A percentile compares a stretch with the other conserved stretches of the same genome.
phyloP scores from a whole-genome alignment of 331 rosid genomes.

The Acacia pycnantha region DNA sequence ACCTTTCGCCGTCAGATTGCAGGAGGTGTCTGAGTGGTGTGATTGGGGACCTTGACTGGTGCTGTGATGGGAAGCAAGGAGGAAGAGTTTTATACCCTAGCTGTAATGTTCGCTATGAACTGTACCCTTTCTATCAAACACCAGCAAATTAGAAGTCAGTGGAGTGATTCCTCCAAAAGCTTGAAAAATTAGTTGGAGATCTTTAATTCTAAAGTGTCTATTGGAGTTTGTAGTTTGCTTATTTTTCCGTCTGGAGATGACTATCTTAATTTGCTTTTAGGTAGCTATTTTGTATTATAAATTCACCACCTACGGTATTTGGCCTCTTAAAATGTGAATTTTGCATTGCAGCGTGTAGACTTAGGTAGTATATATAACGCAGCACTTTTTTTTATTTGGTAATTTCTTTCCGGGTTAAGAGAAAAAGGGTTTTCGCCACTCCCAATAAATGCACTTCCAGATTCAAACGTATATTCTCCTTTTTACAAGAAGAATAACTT shows the following conservation, averaged over 20 bases:
- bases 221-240: background rate
- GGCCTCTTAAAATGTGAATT: background rate
- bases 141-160: background rate
- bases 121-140: slow-evolving; percentile 9
- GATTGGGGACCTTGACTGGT: background rate
- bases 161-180: background rate
- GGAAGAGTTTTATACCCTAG: background rate
- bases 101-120: background rate
- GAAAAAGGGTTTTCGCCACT: too few relatives aligned
- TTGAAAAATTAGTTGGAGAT: background rate
- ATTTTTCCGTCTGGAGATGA: background rate
- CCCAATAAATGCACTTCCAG: accelerated
- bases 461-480: too few relatives aligned
- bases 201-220: background rate
- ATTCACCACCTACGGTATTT: background rate
- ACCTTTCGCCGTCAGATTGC: slow-evolving; percentile 36
- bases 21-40: slow-evolving; percentile 37
- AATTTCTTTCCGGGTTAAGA: too few relatives aligned
- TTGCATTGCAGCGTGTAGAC: background rate
- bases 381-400: too few relatives aligned
- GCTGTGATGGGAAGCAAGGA: slow-evolving; percentile 29
- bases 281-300: background rate
- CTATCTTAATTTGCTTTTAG: background rate
- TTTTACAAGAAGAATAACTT: too few relatives aligned
- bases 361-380: too few relatives aligned